phyloP scores from a whole-genome alignment of 2,329 filamentous ascomycete species.

The Aschersonia sp. region DNA sequence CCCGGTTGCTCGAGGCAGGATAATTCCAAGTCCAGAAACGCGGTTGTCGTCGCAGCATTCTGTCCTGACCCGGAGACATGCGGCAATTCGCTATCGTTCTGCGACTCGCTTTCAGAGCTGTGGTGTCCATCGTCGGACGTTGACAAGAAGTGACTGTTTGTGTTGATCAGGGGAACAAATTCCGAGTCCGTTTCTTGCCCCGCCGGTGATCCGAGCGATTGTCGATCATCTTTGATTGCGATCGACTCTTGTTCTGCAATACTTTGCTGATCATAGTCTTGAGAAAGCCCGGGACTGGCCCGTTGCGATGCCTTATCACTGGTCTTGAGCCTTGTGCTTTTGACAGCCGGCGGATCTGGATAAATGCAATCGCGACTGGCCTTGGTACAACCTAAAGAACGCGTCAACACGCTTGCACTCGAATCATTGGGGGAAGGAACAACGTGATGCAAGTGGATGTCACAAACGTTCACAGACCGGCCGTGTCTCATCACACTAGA shows the following conservation, averaged over 20 bases:
- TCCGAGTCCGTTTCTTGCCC: no score
- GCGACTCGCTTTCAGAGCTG: conserved; percentile 38
- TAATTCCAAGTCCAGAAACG: conserved; percentile 11
- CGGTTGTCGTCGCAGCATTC: conserved; percentile 14
- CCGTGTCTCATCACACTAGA: conserved; percentile 76
- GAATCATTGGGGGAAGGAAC: not conserved
- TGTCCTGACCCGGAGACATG: conserved; percentile 35
- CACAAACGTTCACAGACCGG: conserved; percentile 28
- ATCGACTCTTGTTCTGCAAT: no score
- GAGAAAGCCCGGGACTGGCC: conserved; percentile 33
- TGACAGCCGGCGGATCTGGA: conserved; percentile 49
- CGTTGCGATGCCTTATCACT: conserved; percentile 19
- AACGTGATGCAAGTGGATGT: not conserved
- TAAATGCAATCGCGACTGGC: conserved; percentile 85
- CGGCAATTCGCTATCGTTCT: conserved; percentile 34
- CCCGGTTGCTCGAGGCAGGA: conserved; percentile 20
- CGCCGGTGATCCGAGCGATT: no score
- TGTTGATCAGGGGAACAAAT: conserved; percentile 1
- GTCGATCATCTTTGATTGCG: no score
- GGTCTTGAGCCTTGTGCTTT: conserved; percentile 26
- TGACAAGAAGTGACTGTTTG: conserved; percentile 23
- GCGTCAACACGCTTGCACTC: not conserved
- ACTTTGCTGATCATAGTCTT: not conserved
- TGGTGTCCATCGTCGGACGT: conserved; percentile 20
- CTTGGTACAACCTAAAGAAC: conserved; percentile 68